Evolutionary conservation across 148 eudicot genomes (phyloP).

Genomic region (Diospyros lotus): DNA sequence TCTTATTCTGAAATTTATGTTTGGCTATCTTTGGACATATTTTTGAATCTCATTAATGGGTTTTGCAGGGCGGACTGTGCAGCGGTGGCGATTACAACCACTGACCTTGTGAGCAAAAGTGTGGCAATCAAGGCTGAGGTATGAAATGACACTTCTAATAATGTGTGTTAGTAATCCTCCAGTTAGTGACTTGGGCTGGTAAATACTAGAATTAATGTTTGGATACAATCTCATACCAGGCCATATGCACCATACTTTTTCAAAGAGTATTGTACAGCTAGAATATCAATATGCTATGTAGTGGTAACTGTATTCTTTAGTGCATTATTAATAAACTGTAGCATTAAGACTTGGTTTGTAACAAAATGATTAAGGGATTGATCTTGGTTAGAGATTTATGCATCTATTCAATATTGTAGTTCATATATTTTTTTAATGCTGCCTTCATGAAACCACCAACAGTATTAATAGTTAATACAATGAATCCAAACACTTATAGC

Average conservation of each 20-base stretch:
- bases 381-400: background rate
- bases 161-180: background rate
- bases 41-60: constrained; percentile 8
- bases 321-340: background rate
- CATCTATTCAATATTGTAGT: background rate
- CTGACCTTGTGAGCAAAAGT: constrained; percentile 96
- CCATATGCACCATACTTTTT: background rate
- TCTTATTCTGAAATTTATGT: background rate
- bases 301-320: background rate
- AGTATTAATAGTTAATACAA: background rate
- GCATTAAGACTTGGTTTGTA: background rate
- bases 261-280: background rate
- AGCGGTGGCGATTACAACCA: constrained; percentile 96
- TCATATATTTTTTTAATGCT: background rate
- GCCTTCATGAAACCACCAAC: background rate
- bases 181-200: background rate
- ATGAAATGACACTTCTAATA: constrained; percentile 14
- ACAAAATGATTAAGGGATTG: background rate
- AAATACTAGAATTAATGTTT: background rate
- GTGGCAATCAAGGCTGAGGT: constrained; percentile 92
- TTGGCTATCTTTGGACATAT: background rate
- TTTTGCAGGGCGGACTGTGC: constrained; percentile 88
- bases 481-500: background rate
- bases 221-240: background rate
- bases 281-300: background rate